Conservation (phyloP, 305 asterid species). For the Solanum hybrid region DNA sequence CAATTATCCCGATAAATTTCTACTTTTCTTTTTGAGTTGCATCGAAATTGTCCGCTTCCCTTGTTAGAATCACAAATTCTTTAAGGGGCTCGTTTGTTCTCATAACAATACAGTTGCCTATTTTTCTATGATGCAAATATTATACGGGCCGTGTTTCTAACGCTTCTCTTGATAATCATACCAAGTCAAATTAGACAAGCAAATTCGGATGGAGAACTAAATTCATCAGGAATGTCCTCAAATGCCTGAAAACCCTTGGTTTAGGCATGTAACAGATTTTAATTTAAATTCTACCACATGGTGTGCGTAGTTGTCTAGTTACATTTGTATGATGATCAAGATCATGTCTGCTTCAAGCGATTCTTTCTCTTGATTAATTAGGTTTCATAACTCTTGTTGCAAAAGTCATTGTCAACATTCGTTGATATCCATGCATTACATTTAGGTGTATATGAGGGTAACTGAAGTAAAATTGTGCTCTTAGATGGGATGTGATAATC, state of each 20-base stretch:
- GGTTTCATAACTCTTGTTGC: neutral
- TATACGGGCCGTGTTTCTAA: neutral
- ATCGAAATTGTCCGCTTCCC: neutral
- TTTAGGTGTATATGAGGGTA: neutral
- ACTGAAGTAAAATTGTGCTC: neutral
- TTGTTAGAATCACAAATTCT: neutral
- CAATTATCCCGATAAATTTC: neutral
- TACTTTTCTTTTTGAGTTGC: neutral
- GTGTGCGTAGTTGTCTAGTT: neutral
- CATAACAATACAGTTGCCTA: neutral
- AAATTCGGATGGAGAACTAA: neutral
- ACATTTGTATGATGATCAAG: neutral
- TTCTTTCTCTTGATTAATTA: slow-evolving; percentile 1
- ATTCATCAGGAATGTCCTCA: neutral
- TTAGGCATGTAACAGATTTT: neutral
- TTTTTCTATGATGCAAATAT: neutral
- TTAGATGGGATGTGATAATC: neutral
- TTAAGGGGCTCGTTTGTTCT: neutral
- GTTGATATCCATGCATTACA: slow-evolving; percentile 1
- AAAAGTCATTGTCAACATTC: neutral
- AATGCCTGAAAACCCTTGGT: neutral
- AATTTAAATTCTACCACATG: neutral
- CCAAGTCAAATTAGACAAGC: slow-evolving; percentile 1
- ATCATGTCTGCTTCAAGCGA: neutral
- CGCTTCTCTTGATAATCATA: neutral